Conservation (phyloP, 129 eudicot species). For the Helichrysum umbraculigerum region DNA sequence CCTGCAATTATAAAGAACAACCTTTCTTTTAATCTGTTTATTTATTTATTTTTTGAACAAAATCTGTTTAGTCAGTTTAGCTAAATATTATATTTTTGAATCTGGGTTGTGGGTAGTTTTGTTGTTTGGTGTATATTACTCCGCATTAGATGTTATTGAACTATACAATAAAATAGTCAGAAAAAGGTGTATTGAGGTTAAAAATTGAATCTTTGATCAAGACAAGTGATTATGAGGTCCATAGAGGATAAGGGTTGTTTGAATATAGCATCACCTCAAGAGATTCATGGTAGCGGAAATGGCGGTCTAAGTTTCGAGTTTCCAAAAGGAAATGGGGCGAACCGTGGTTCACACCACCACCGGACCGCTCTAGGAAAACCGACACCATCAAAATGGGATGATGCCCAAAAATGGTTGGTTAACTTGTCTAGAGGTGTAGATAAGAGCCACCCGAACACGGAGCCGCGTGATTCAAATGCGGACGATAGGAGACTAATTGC, state of each 20-base stretch:
- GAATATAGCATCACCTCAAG: constrained; percentile 50
- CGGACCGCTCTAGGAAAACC: constrained; percentile 71
- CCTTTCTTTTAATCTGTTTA: neutral
- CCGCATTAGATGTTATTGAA: neutral
- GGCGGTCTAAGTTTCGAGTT: constrained; percentile 51
- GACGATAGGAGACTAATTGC: constrained; percentile 79
- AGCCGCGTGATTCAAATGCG: constrained; percentile 81
- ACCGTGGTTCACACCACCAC: constrained; percentile 31
- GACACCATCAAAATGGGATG: constrained; percentile 95
- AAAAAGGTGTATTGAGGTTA: neutral
- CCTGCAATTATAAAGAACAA: neutral
- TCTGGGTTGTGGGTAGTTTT: constrained; percentile 25
- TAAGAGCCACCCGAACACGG: constrained; percentile 50
- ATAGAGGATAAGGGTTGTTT: constrained; percentile 76
- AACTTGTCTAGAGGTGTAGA: constrained; percentile 77
- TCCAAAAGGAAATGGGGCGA: constrained; percentile 62
- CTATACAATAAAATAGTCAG: neutral
- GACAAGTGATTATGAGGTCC: constrained; percentile 61
- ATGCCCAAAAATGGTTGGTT: constrained; percentile 93
- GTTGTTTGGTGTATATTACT: neutral
- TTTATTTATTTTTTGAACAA: too few relatives aligned
- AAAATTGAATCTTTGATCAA: constrained; percentile 21
- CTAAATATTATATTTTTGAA: neutral
- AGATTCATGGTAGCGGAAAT: constrained; percentile 28
- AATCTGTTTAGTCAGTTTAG: neutral